Conservation (phyloP, 441 rosid genomes). For the Isatis lusitanica region DNA sequence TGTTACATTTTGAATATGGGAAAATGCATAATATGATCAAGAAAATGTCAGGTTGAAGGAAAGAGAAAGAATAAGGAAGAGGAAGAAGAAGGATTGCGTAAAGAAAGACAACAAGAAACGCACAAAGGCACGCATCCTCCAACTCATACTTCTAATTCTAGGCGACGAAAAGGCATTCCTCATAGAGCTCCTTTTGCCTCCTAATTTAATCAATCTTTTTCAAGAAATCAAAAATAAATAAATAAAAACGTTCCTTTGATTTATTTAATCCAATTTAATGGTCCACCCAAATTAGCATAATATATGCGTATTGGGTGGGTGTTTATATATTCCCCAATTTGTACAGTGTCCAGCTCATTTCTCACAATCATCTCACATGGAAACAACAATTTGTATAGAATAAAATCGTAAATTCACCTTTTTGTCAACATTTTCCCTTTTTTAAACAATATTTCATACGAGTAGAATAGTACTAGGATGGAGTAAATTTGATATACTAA, state of each 20-base stretch:
- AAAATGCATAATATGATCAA: conserved; percentile 9
- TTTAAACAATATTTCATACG: neutral
- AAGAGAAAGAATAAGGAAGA: conserved; percentile 51
- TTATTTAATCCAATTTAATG: neutral
- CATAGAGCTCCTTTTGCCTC: conserved; percentile 77
- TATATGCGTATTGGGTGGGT: conserved; percentile 27
- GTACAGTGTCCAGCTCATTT: conserved; percentile 48
- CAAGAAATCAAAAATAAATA: neutral
- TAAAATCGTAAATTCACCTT: neutral
- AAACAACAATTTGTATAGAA: conserved; percentile 24
- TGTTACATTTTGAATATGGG: conserved; percentile 2
- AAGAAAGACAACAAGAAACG: conserved; percentile 53
- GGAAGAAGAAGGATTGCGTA: conserved; percentile 60
- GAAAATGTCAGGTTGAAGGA: conserved; percentile 55
- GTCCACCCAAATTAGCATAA: conserved; percentile 28
- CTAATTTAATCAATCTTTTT: conserved; percentile 29
- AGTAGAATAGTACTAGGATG: neutral
- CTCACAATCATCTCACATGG: conserved; percentile 46
- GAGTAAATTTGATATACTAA: neutral
- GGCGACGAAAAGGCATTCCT: conserved; percentile 86
- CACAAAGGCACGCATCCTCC: conserved; percentile 44
- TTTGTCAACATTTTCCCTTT: neutral
- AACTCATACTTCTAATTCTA: conserved; percentile 49
- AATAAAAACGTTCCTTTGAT: neutral
- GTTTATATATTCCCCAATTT: conserved; percentile 27